A percentile compares a stretch with the other conserved stretches of the same genome.
Evolutionary conservation across 768 basidiomycete genomes (phyloP).

Genomic region (Mrakia blollopis): DNA sequence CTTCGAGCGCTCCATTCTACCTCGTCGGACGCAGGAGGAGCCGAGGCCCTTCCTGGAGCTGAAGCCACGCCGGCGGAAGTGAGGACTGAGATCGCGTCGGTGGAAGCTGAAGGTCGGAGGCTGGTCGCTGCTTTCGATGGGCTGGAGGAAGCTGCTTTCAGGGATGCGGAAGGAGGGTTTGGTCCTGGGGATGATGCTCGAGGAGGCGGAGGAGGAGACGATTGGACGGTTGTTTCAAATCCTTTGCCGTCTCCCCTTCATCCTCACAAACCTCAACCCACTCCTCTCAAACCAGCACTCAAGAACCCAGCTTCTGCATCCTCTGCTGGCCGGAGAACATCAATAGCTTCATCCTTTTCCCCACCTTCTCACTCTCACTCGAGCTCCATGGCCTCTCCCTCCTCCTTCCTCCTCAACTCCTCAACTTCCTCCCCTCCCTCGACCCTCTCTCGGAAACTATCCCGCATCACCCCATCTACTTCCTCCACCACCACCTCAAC

Average conservation of each 20-base stretch:
- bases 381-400: not conserved
- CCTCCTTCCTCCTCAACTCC: too few relatives aligned
- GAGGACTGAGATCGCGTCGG: not conserved
- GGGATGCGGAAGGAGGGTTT: not conserved
- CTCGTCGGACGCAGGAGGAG: not conserved
- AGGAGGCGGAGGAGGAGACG: not conserved
- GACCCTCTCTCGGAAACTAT: not conserved
- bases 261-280: not conserved
- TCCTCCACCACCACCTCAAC: not conserved
- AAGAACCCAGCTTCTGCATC: not conserved
- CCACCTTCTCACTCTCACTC: not conserved
- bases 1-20: slow-evolving; percentile 8
- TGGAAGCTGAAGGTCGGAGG: slow-evolving; percentile 28
- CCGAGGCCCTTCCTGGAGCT: not conserved
- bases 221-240: not conserved
- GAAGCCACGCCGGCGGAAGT: slow-evolving; percentile 9
- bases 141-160: not conserved
- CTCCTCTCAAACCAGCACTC: slow-evolving; percentile 16
- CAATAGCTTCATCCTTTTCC: not conserved
- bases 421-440: not conserved
- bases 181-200: not conserved
- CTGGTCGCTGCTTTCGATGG: slow-evolving; percentile 22
- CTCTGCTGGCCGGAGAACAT: not conserved
- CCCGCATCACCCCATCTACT: not conserved
- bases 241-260: not conserved